Base-by-base conservation (phyloP, 441 rosid genomes). In the Populus hybrid region DNA sequence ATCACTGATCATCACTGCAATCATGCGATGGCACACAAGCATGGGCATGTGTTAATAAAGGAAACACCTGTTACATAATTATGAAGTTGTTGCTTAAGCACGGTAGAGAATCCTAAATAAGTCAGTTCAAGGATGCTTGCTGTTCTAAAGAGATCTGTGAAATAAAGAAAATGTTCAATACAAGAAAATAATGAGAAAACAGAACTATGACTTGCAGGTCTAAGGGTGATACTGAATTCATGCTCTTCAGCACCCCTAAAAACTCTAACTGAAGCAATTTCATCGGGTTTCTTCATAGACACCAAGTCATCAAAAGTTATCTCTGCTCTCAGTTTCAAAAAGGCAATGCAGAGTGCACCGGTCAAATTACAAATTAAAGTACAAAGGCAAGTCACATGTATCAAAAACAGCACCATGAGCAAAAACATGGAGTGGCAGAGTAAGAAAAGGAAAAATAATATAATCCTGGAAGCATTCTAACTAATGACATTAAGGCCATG, bases 211-310 rank as follows among this genome's bases (percentile, higher is more conserved):
- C 95, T 90, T 87, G 93, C 97, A 73, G 95, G 94, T 81, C 72
- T 86, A 72, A 90, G 76, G 69, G 86, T 85, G 81, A 93, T 81
- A 73, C 78, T 76, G 80, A 90, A 84, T 77, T 88, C 95, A 68
- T 87, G 88, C 80, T 90, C 88, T 75, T 80, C 76, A 46, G 91
- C 92, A 74, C 85, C 90, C 86, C 95, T 90, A 86, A 90, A 80
- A 73, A 93, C 87, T 85, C 86, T 85, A 70, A 92, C 69, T 72
- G 85, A 18, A 38, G 93, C 93, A 21, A 87, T 87, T 79, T 92
- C 97, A 67, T 88, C 77, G 67, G 93, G 93, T 86, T 92, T 95
- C 87, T 95, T 95, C 97, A 93, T 93, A 21, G 97, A 93, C 77
- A 91, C 93, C 83, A 95, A 80, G 83, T 95, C 92, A 86, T 93